Percentiles rank a stretch among this genome's conserved stretches.
Conservation (phyloP, 768 basidiomycete species). For the Leccinum incarnatum region DNA sequence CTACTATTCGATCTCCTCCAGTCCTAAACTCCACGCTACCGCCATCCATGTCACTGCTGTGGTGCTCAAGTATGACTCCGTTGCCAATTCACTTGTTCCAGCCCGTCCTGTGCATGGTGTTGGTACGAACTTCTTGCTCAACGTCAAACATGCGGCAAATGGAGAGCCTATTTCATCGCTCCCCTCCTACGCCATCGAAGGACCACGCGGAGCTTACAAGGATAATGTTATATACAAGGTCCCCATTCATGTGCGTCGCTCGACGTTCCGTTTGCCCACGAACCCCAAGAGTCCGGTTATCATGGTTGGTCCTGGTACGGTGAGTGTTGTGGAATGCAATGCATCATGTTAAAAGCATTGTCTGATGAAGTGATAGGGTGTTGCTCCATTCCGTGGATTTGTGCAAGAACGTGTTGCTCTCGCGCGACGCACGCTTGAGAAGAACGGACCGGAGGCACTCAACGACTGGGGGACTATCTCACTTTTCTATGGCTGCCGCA, state of each 20-base stretch:
- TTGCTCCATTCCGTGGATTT: conserved; percentile 99
- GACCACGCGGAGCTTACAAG: conserved; percentile 85
- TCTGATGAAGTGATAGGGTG: conserved; percentile 59
- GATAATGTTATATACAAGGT: conserved; percentile 71
- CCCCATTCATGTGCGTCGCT: conserved; percentile 92
- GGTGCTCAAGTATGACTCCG: conserved; percentile 87
- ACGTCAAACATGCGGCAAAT: conserved; percentile 76
- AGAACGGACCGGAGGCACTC: conserved; percentile 91
- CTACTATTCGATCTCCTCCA: conserved; percentile 98
- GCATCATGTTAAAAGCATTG: background rate
- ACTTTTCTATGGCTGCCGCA: conserved; percentile 96
- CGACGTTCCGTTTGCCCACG: conserved; percentile 95
- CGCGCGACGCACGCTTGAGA: conserved; percentile 90
- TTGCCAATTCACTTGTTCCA: conserved; percentile 48
- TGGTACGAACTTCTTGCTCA: conserved; percentile 93
- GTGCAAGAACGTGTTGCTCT: conserved; percentile 97
- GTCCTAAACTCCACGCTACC: conserved; percentile 87
- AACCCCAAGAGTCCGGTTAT: conserved; percentile 98
- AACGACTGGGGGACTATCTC: conserved; percentile 94
- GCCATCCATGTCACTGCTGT: conserved; percentile 94
- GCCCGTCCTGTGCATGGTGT: conserved; percentile 82
- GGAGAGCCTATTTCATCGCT: conserved; percentile 51
- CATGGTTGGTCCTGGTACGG: conserved; percentile 99
- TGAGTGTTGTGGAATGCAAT: conserved; percentile 40
- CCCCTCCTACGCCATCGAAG: conserved; percentile 84